phyloP scores from a whole-genome alignment of 2,329 filamentous ascomycete genomes.

The Colletotrichum cereale region DNA sequence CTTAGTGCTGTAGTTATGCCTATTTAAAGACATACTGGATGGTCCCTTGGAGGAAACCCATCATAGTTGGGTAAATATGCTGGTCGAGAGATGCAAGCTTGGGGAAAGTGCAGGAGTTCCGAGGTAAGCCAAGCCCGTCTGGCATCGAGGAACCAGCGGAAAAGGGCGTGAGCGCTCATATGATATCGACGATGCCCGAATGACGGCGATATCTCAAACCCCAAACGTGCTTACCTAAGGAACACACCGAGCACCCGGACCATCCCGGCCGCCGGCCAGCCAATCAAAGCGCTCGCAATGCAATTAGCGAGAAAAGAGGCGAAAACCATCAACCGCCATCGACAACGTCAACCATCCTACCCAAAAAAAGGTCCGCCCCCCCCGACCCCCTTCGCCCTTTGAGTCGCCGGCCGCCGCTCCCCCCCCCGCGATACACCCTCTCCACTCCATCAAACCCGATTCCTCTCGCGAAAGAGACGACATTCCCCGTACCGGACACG shows the following conservation, averaged over 20 bases:
- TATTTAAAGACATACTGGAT: too few relatives aligned
- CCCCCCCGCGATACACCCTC: conserved; percentile 22
- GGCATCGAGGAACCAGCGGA: neutral
- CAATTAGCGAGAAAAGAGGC: conserved; percentile 38
- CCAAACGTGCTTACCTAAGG: conserved; percentile 31
- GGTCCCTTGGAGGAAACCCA: neutral
- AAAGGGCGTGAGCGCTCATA: neutral
- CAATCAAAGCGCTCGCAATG: conserved; percentile 32
- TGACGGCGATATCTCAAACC: neutral
- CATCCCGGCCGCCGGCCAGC: conserved; percentile 17
- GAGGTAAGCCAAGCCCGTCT: neutral
- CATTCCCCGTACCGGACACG: neutral
- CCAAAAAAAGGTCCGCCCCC: conserved; percentile 17
- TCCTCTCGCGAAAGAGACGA: conserved; percentile 12
- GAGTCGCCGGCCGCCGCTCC: conserved; percentile 28
- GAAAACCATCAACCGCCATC: conserved; percentile 35
- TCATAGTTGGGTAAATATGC: too few relatives aligned
- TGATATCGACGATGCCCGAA: neutral
- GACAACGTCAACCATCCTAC: conserved; percentile 34
- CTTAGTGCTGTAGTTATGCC: too few relatives aligned
- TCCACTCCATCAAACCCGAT: conserved; percentile 28
- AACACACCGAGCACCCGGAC: neutral
- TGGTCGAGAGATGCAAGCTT: neutral
- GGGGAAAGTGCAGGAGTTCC: neutral
- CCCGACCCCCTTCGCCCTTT: conserved; percentile 21